Conservation (phyloP, 805 yeast genomes). For the Helenozyma rhizophorensis region DNA sequence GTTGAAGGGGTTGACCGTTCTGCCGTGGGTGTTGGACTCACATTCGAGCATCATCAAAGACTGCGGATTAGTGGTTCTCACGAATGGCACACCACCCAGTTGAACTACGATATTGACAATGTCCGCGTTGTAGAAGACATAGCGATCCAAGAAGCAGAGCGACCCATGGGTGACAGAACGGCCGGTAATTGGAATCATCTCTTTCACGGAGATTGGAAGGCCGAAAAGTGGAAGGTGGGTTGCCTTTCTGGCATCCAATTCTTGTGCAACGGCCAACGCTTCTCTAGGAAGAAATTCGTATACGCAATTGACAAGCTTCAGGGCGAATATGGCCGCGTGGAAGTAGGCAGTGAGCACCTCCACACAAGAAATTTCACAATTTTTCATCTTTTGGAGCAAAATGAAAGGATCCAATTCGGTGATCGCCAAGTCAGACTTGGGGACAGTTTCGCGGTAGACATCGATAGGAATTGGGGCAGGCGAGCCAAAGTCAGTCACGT, state of each 20-base stretch:
- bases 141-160: slow-evolving; percentile 15
- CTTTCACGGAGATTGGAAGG: slow-evolving; percentile 21
- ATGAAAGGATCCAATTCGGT: slow-evolving; percentile 18
- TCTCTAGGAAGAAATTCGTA: slow-evolving; percentile 15
- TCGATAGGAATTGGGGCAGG: slow-evolving; percentile 19
- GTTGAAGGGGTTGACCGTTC: slow-evolving; percentile 19
- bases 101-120: slow-evolving; percentile 10
- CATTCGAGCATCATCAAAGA: slow-evolving; percentile 21
- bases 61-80: slow-evolving; percentile 21
- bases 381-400: slow-evolving; percentile 11
- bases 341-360: slow-evolving; percentile 16
- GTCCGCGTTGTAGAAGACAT: slow-evolving; percentile 18
- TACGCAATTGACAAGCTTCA: slow-evolving; percentile 16
- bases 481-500: slow-evolving; percentile 16
- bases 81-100: slow-evolving; percentile 18
- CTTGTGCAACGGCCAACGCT: slow-evolving; percentile 14
- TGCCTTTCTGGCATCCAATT: slow-evolving; percentile 10
- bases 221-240: slow-evolving; percentile 15
- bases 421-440: slow-evolving; percentile 9
- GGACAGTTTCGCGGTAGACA: slow-evolving; percentile 10
- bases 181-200: slow-evolving; percentile 17
- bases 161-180: slow-evolving; percentile 17
- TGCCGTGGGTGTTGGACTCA: slow-evolving; percentile 16
- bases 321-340: slow-evolving; percentile 18
- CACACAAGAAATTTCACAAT: slow-evolving; percentile 7